Conservation (phyloP, 257 asterid species). For the Gentiana macrophylla region DNA sequence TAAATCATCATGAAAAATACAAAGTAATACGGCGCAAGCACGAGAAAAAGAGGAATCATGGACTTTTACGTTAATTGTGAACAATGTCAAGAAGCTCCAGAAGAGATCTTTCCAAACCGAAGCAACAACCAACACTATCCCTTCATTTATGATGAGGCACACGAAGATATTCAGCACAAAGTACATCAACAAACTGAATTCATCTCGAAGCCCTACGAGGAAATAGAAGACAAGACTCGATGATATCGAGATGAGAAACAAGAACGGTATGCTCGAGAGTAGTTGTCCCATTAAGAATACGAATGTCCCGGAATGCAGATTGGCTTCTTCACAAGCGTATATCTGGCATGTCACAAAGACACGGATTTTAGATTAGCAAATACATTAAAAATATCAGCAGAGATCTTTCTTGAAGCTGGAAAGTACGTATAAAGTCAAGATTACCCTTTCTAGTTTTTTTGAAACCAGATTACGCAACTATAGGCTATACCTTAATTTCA, state of each 20-base stretch:
- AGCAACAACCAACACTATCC: constrained; percentile 58
- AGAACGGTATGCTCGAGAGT: constrained; percentile 77
- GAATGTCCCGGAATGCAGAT: constrained; percentile 74
- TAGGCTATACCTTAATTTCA: constrained; percentile 79
- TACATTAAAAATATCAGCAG: no score
- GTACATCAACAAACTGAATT: constrained; percentile 78
- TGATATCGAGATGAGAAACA: constrained; percentile 87
- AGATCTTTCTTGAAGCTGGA: no score
- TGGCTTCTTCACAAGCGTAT: constrained; percentile 71
- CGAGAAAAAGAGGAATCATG: not conserved
- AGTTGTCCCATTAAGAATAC: constrained; percentile 83
- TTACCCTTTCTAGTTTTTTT: not conserved
- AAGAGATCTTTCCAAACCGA: constrained; percentile 60
- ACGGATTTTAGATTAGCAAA: not conserved
- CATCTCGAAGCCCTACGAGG: constrained; percentile 73
- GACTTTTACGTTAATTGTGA: constrained; percentile 51
- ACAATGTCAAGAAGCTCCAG: constrained; percentile 60
- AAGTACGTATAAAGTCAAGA: not conserved
- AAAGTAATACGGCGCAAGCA: not conserved
- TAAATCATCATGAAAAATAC: no score
- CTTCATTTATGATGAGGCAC: constrained; percentile 92
- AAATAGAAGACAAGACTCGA: constrained; percentile 89
- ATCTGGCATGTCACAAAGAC: constrained; percentile 33
- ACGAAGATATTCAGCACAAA: constrained; percentile 67
- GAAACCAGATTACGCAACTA: not conserved